These are phyloP conservation scores for Ceratobasidium sp. DNA, from an alignment of 1,284 basidiomycete species.

Conservation along the genomic window DNA sequence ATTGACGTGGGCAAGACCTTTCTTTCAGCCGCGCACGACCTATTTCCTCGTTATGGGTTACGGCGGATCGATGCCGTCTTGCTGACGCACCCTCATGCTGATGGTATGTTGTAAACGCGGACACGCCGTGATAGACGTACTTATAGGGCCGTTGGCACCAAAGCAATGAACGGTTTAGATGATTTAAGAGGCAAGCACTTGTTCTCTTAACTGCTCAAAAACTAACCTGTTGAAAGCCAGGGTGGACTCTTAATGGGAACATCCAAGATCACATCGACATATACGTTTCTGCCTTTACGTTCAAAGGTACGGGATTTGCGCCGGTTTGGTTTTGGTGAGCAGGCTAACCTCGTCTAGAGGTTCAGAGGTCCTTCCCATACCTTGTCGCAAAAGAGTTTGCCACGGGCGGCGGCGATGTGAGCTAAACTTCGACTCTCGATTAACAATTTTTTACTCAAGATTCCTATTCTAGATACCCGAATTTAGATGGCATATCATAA, in stretches of 20 bases:
- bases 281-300: constrained; percentile 76
- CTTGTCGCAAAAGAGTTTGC: constrained; percentile 79
- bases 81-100: constrained; percentile 83
- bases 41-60: constrained; percentile 75
- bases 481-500: constrained; percentile 83
- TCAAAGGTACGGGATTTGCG: constrained; percentile 53
- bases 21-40: constrained; percentile 68
- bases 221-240: constrained; percentile 57
- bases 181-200: constrained; percentile 74
- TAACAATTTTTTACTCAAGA: neutral
- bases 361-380: constrained; percentile 81
- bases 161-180: constrained; percentile 86
- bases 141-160: constrained; percentile 48
- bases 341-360: constrained; percentile 58
- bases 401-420: constrained; percentile 82
- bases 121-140: constrained; percentile 4
- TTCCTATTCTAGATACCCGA: constrained; percentile 70
- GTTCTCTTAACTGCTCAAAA: neutral
- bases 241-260: constrained; percentile 76
- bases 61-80: constrained; percentile 82
- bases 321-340: neutral
- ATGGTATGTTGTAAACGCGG: constrained; percentile 64
- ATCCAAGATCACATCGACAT: constrained; percentile 82
- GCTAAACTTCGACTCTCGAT: constrained; percentile 50
- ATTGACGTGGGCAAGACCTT: constrained; percentile 88